Conservation (phyloP, 805 yeast genomes). For the Yamadazyma akitaensis region DNA sequence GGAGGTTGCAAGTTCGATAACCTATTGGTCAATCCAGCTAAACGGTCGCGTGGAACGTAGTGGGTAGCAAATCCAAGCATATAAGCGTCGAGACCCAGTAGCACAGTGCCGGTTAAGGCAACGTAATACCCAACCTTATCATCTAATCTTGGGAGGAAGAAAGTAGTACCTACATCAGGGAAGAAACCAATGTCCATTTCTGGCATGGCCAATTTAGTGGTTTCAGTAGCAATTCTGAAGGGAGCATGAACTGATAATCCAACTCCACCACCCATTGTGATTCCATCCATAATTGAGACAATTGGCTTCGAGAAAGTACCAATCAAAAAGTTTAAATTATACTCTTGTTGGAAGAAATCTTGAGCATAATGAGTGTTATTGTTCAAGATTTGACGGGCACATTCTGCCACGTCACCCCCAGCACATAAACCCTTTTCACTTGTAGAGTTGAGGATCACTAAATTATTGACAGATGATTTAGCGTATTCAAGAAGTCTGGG, state of each 20-base stretch:
- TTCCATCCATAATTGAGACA: conserved; percentile 84
- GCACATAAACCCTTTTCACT: conserved; percentile 82
- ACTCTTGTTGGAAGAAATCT: conserved; percentile 74
- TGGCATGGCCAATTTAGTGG: conserved; percentile 94
- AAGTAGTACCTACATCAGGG: conserved; percentile 94
- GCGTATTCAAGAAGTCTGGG: conserved; percentile 77
- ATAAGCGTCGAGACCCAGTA: conserved; percentile 78
- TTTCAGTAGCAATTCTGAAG: conserved; percentile 89
- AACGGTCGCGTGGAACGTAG: conserved; percentile 65
- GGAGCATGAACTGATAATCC: conserved; percentile 89
- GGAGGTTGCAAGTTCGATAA: conserved; percentile 58
- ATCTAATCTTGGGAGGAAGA: conserved; percentile 79
- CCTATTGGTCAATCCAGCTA: conserved; percentile 61
- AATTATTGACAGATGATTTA: conserved; percentile 59
- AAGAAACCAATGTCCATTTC: conserved; percentile 95
- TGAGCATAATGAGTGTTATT: conserved; percentile 49
- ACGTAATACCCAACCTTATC: conserved; percentile 81
- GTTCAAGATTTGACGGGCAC: conserved; percentile 57
- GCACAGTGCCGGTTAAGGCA: conserved; percentile 79
- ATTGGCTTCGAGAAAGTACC: conserved; percentile 86
- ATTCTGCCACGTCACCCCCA: conserved; percentile 91
- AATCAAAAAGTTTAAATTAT: conserved; percentile 72
- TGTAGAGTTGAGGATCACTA: conserved; percentile 65
- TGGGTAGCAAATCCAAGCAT: conserved; percentile 88
- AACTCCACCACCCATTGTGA: conserved; percentile 98